Evolutionary conservation across 352 stramenopile genomes (phyloP), one percentile per base, ranked within the genome.

Genomic region (Globisporangium orthogonon): DNA sequence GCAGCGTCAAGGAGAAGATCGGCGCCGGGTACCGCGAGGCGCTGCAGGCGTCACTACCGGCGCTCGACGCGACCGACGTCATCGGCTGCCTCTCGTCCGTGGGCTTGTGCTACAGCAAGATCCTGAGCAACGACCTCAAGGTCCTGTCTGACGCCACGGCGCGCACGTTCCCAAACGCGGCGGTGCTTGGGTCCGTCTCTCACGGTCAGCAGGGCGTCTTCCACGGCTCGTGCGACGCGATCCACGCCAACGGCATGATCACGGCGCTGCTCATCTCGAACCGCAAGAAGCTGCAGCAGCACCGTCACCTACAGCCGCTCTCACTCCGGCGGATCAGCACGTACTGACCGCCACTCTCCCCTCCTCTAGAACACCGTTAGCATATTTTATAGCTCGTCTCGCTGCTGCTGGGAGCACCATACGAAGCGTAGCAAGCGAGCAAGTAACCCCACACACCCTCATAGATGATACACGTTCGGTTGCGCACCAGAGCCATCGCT

Each of bases 221-320:
- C 63, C 52, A 68, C 4, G 71, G 76, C 44, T 76, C 69, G 17
- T 78, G 62, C 50, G 78, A 90, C 43, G 61, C 69, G 14, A 60
- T 84, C 33, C 75, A 94, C 58, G 77, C 77, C 10, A 94, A 94
- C 58, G 80, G 78, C 17, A 94, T 94, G 84, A 48, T 92, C 57
- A 75, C 80, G 23, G 70, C 78, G 17, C 64, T 94, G 49, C 69
- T 94, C 28, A 61, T 94, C 51, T 90, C 84, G n/a, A 94, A 83
- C 56, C 75, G 76, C 52, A 90, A 89, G 70, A 92, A 94, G 65
- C 43, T 72, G 2, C 58, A 74, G 52, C 78, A 76, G 50, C 67
- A 84, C n/a, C 72, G 74, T 13, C 67, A 74, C 35, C 58, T 89
- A 31, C 67, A 71, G 41, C 76, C 76, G 18, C 63, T 87, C 31